Conservation (phyloP, 1,139 yeast genomes). For the Suhomyces anneliseae region DNA sequence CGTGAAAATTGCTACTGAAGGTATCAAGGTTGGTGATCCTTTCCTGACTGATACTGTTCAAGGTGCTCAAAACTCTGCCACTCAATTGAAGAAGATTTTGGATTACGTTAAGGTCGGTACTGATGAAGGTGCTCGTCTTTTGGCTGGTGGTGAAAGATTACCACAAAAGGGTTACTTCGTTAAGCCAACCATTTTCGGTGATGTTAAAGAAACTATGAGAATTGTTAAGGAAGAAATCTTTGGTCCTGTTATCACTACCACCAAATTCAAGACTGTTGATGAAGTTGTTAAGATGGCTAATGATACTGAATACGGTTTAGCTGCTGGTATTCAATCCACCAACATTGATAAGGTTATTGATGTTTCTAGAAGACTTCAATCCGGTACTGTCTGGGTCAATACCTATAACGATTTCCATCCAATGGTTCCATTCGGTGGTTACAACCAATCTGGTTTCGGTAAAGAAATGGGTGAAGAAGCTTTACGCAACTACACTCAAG, state of each 20-base stretch:
- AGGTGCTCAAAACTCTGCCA: constrained; percentile 23
- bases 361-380: constrained; percentile 24
- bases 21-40: constrained; percentile 17
- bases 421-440: constrained; percentile 33
- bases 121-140: constrained; percentile 23
- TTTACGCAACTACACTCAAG: constrained; percentile 26
- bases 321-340: constrained; percentile 12
- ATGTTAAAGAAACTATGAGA: constrained; percentile 26
- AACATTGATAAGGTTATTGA: constrained; percentile 46
- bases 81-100: constrained; percentile 21
- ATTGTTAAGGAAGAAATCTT: constrained; percentile 31
- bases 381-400: constrained; percentile 31
- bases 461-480: constrained; percentile 31
- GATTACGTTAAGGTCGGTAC: constrained; percentile 14
- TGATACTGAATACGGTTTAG: constrained; percentile 16
- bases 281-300: constrained; percentile 28
- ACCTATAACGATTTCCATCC: constrained; percentile 30
- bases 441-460: constrained; percentile 30
- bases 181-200: constrained; percentile 29
- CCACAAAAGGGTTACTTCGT: constrained; percentile 27
- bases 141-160: constrained; percentile 25
- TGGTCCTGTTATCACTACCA: constrained; percentile 29
- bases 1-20: constrained; percentile 17
- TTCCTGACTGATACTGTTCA: constrained; percentile 18
- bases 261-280: constrained; percentile 28